These are phyloP conservation scores for Coemansia sp. DNA, from an alignment of 192 early-diverging fungal genomes.

Conservation along the genomic window DNA sequence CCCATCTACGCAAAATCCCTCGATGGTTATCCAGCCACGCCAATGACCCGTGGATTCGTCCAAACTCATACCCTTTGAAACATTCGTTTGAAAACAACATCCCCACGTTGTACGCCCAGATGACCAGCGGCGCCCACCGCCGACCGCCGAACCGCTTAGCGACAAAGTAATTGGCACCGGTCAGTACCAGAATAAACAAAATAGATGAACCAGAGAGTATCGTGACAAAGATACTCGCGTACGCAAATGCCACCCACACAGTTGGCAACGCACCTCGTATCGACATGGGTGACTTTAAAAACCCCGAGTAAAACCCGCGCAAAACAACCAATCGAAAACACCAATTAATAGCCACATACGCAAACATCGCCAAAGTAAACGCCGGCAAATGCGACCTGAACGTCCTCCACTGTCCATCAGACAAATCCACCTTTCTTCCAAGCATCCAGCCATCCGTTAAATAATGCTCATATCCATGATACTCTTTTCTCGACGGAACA, in stretches of 20 bases:
- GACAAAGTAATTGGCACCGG: conserved; percentile 68
- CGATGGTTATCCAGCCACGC: conserved; percentile 69
- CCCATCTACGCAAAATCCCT: conserved; percentile 82
- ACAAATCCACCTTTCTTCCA: conserved; percentile 61
- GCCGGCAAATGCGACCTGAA: conserved; percentile 60
- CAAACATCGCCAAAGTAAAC: conserved; percentile 28
- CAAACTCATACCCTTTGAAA: conserved; percentile 75
- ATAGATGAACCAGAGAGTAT: conserved; percentile 74
- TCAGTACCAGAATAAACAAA: conserved; percentile 73
- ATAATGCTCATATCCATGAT: conserved; percentile 33
- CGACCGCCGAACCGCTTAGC: conserved; percentile 58
- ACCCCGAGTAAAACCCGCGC: neutral
- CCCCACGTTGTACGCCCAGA: conserved; percentile 82
- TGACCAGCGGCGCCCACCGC: conserved; percentile 61
- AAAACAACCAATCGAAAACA: conserved; percentile 8
- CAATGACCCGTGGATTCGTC: conserved; percentile 49
- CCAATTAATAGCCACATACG: conserved; percentile 41
- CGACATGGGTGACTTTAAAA: neutral
- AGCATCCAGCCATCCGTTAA: conserved; percentile 73
- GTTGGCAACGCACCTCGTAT: conserved; percentile 31
- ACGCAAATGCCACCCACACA: conserved; percentile 61
- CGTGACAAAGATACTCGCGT: conserved; percentile 64
- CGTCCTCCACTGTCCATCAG: conserved; percentile 53
- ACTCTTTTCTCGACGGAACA: conserved; percentile 41
- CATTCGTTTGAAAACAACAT: conserved; percentile 81